Base-by-base conservation (phyloP, 352 stramenopile genomes). In the Phytophthora ramorum region DNA sequence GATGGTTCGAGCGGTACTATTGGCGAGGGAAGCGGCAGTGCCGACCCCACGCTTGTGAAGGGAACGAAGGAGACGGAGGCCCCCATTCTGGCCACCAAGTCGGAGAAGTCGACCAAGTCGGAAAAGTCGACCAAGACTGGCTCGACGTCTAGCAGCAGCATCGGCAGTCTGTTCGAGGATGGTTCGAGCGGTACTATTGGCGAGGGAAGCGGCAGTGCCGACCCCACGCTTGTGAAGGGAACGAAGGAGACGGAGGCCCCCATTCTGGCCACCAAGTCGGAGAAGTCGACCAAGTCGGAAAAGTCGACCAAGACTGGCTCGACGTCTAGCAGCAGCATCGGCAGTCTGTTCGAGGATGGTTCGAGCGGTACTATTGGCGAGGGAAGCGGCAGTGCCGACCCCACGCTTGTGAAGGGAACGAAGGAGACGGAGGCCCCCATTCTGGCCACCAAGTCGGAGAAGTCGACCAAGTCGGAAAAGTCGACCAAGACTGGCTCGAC, bases 81-180 rank as follows among this genome's bases (percentile, higher is more conserved):
- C 3, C 58, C 58, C 22, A 45, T 17, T 22, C 26, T 34, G 22
- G 19, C 37, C 32, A 37, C 44, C 22, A 51, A 32, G 44, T 32
- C 44, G 10, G 28, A 30, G 12, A 45, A 58, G 22, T 20, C 51
- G 2, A 58, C 51, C 10, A 58, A 49, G 51, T 28, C 37, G 22
- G 35, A 40, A 3, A 58, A 58, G 35, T 58, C 51, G 2, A 24
- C 35, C 22, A 58, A 58, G 50, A 58, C 46, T 5, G 46, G 50
- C 22, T 40, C 35, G 2, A 20, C 9, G 19, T 57, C 50, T 5
- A 20, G 6, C 9, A 48, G 50, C 37, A 37, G 50, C 14, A 30
- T 58, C 22, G 50, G 50, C 37, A 58, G 50, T 43, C 50, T 58
- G 20, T 58, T 58, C 26, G 37, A 58, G 12, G 50, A 58, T 28